Evolutionary conservation across 371 early-diverging fungal genomes (phyloP), one percentile per base, ranked within the genome.

Genomic region (Mortierella sp.): DNA sequence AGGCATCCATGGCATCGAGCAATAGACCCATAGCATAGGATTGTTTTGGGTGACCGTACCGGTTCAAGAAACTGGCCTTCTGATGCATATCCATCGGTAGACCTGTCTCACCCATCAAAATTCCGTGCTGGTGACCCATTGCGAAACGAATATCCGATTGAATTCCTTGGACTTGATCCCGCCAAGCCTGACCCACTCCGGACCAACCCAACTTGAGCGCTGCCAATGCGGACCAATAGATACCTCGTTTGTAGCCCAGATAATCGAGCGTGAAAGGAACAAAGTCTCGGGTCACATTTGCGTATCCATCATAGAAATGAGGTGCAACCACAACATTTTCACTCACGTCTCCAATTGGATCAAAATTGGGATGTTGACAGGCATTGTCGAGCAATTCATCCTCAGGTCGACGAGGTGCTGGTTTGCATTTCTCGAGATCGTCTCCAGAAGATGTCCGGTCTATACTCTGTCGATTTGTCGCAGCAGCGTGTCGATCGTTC

Each of bases 251-350:
- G 72, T 88, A 88, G 43, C 92, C 91, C 6, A 94, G 82, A 47
- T 87, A 87, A 56, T 92, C 90, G 15, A 94, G 70, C 4, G 80
- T 73, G 48, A 72, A 67, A 9, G 80, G 80, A 18, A 79, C 61
- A 79, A 79, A 72, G 60, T 79, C 80, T 14, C 80, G 69, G 3
- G 80, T 79, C 28, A 79, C 50, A 18, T 79, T 79, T 21, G 64
- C 56, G 23, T 79, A 79, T 7, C 80, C 80, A 60, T 94, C 95
- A 66, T 94, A 94, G 90, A 93, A 94, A 74, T 94, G 94, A 14
- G 94, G 94, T 6, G 94, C 91, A 57, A 88, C 94, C 4, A 94
- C 83, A 6, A 90, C 62, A 30, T 90, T 87, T 21, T 85, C 82
- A 57, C 86, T 81, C 25, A 88, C 85, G 63, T 92, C 88, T 21